Conservation (phyloP, 495 filamentous ascomycete species). For the Symbiotaphrina buchneri region DNA sequence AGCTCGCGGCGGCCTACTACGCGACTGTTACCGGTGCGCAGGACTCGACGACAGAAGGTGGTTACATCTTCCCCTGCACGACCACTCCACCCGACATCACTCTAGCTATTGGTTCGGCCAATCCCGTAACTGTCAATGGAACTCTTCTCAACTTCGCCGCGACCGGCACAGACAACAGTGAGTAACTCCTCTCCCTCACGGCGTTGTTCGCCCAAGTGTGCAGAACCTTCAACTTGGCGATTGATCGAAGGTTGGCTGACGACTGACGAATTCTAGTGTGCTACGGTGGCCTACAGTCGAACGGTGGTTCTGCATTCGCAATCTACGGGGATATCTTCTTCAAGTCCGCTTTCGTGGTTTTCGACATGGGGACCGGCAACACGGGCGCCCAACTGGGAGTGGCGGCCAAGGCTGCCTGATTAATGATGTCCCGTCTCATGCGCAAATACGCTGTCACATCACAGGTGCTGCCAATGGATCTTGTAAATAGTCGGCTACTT, state of each 20-base stretch:
- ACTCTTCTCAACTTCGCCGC: slow-evolving; percentile 39
- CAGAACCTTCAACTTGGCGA: slow-evolving; percentile 5
- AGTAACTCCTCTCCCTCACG: slow-evolving; percentile 8
- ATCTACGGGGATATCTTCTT: slow-evolving; percentile 68
- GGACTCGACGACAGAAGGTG: slow-evolving; percentile 23
- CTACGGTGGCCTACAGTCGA: slow-evolving; percentile 51
- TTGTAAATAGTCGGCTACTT: no score
- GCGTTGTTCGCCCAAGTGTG: slow-evolving; percentile 5
- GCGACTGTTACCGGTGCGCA: slow-evolving; percentile 24
- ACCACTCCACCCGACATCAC: slow-evolving; percentile 37
- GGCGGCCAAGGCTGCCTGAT: no score
- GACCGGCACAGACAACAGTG: slow-evolving; percentile 21
- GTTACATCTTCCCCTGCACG: slow-evolving; percentile 44
- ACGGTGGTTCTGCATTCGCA: slow-evolving; percentile 28
- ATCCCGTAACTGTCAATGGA: slow-evolving; percentile 42
- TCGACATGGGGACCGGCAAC: slow-evolving; percentile 46
- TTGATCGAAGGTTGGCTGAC: no score
- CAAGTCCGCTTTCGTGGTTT: slow-evolving; percentile 59
- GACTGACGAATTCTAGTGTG: no score
- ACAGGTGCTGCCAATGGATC: no score
- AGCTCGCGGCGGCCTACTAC: slow-evolving; percentile 13
- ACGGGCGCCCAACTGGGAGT: no score
- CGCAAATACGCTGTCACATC: no score
- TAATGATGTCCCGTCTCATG: no score
- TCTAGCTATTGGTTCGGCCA: slow-evolving; percentile 35